A percentile compares a stretch with the other conserved stretches of the same genome.
Conservation (phyloP, 2,329 filamentous ascomycete genomes). For the Neodidymelliopsis sp. region DNA sequence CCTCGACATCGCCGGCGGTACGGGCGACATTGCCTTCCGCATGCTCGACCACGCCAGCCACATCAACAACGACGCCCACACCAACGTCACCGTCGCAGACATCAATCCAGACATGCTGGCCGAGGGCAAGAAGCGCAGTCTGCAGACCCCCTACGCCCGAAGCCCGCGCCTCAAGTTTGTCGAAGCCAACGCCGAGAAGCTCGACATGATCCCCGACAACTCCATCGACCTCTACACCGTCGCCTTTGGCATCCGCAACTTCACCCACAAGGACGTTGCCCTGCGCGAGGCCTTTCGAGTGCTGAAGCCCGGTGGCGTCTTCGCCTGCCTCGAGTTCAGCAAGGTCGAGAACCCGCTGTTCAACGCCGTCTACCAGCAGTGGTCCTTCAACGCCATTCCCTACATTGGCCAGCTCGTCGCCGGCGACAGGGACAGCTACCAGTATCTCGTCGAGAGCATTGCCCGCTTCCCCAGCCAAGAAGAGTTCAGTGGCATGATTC, state of each 20-base stretch:
- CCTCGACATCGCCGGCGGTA: slow-evolving; percentile 95
- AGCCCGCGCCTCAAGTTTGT: slow-evolving; percentile 72
- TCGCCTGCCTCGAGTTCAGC: slow-evolving; percentile 95
- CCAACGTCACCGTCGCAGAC: slow-evolving; percentile 89
- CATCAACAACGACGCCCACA: slow-evolving; percentile 79
- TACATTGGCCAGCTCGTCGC: slow-evolving; percentile 95
- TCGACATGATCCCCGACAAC: slow-evolving; percentile 69
- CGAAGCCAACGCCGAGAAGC: slow-evolving; percentile 86
- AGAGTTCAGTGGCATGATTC: slow-evolving; percentile 83
- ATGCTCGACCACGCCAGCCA: slow-evolving; percentile 87
- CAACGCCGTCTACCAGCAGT: slow-evolving; percentile 88
- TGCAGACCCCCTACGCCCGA: slow-evolving; percentile 66
- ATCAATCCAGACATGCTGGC: slow-evolving; percentile 96
- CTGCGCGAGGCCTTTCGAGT: slow-evolving; percentile 85
- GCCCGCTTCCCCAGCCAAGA: slow-evolving; percentile 88
- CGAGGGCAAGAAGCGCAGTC: slow-evolving; percentile 82
- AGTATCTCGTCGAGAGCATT: slow-evolving; percentile 98
- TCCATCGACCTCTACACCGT: slow-evolving; percentile 97
- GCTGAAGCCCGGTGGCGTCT: slow-evolving; percentile 91
- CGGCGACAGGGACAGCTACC: slow-evolving; percentile 92
- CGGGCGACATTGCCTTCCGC: slow-evolving; percentile 96
- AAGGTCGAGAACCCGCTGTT: slow-evolving; percentile 81
- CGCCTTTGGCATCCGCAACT: slow-evolving; percentile 96
- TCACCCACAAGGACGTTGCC: slow-evolving; percentile 87
- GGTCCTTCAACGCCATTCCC: slow-evolving; percentile 94